Percentiles rank a stretch among this genome's conserved stretches.
Evolutionary conservation across 2,329 filamentous ascomycete species (phyloP).

Genomic region (Hypoxylon sp.): DNA sequence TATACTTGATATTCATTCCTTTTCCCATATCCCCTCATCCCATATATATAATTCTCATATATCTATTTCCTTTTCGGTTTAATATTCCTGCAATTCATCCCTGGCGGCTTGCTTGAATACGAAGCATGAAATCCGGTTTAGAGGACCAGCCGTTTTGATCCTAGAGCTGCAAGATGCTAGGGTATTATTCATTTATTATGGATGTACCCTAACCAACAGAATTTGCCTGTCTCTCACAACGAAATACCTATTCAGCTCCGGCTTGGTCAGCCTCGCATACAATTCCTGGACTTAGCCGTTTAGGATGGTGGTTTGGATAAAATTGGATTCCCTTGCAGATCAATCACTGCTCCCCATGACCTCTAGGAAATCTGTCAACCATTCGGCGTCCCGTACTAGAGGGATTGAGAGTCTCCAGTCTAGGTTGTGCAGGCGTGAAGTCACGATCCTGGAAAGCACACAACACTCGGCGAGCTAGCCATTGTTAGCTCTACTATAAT

Average conservation of each 20-base stretch:
- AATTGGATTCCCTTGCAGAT: constrained; percentile 28
- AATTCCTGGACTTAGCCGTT: constrained; percentile 22
- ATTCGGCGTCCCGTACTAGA: constrained; percentile 10
- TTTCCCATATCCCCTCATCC: constrained; percentile 19
- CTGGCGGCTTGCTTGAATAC: constrained; percentile 22
- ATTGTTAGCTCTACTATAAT: constrained; percentile 11
- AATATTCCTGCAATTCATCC: constrained; percentile 13
- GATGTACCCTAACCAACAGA: constrained; percentile 21
- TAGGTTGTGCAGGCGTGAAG: constrained; percentile 16
- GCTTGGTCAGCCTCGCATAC: constrained; percentile 33
- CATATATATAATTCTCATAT: constrained; percentile 18
- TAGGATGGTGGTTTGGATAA: constrained; percentile 26
- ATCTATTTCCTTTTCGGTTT: constrained; percentile 9
- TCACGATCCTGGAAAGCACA: constrained; percentile 17
- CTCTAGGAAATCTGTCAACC: constrained; percentile 12
- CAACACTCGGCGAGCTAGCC: constrained; percentile 13
- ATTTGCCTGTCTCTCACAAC: constrained; percentile 21
- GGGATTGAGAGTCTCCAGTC: constrained; percentile 10
- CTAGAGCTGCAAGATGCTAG: constrained; percentile 16
- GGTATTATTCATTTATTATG: constrained; percentile 28
- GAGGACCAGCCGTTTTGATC: constrained; percentile 23
- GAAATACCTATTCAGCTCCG: constrained; percentile 27
- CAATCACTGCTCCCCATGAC: constrained; percentile 8
- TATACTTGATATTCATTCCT: constrained; percentile 23
- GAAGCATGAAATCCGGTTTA: constrained; percentile 21